Conservation (phyloP, 805 yeast genomes). For the Candida qinlingensis region DNA sequence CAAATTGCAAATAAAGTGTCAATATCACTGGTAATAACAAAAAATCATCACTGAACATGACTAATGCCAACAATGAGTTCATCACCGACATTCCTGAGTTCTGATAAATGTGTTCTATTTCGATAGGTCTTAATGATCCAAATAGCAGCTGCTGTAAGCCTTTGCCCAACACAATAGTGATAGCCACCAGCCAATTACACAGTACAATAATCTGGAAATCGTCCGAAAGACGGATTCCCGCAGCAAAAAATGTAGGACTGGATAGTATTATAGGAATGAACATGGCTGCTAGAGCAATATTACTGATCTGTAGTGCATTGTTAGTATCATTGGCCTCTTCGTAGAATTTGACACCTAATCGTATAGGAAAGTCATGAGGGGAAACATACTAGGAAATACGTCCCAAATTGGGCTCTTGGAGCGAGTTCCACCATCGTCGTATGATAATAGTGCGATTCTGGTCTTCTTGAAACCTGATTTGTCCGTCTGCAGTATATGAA, state of each 20-base stretch:
- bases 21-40: slow-evolving; percentile 38
- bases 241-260: slow-evolving; percentile 39
- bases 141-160: slow-evolving; percentile 50
- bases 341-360: neutral
- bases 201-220: slow-evolving; percentile 40
- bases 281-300: slow-evolving; percentile 31
- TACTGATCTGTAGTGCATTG: slow-evolving; percentile 25
- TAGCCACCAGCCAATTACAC: slow-evolving; percentile 39
- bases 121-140: slow-evolving; percentile 72
- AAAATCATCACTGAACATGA: slow-evolving; percentile 46
- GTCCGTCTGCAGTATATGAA: too few species aligned
- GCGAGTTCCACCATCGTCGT: slow-evolving; percentile 4
- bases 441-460: too few species aligned
- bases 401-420: slow-evolving; percentile 14
- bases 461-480: too few species aligned
- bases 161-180: slow-evolving; percentile 37
- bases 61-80: slow-evolving; percentile 52
- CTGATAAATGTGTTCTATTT: slow-evolving; percentile 68
- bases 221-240: slow-evolving; percentile 45
- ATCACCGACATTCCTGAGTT: slow-evolving; percentile 60
- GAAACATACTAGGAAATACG: slow-evolving; percentile 13
- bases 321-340: slow-evolving; percentile 1
- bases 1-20: slow-evolving; percentile 38
- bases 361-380: neutral
- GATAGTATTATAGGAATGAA: slow-evolving; percentile 32